Conservation (phyloP, 169 alveolate species). For the Amoebophrya sp. region DNA sequence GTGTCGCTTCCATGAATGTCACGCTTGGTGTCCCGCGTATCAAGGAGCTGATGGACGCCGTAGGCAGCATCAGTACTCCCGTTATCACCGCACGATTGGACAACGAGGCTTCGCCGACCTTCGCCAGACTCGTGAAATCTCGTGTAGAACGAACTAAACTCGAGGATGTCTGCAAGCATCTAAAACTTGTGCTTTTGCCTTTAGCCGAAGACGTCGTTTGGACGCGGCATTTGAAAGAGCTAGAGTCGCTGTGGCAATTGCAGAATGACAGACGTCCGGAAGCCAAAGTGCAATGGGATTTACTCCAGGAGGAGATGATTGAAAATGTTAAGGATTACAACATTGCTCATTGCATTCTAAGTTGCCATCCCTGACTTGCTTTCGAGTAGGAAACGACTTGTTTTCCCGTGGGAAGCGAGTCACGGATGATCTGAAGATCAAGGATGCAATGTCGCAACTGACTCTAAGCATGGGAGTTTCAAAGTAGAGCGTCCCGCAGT, state of each 20-base stretch:
- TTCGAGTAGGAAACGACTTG: too few species aligned
- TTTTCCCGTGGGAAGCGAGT: too few species aligned
- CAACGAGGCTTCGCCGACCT: constrained; percentile 56
- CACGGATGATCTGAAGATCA: too few species aligned
- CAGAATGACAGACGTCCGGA: neutral
- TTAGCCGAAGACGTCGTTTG: neutral
- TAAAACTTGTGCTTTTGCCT: constrained; percentile 79
- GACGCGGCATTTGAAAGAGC: neutral
- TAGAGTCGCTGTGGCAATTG: neutral
- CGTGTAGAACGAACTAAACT: constrained; percentile 64
- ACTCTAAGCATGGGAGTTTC: too few species aligned
- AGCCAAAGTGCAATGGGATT: too few species aligned
- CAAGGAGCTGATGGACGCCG: constrained; percentile 95
- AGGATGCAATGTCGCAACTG: too few species aligned
- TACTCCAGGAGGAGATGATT: too few species aligned
- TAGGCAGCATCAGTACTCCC: constrained; percentile 90
- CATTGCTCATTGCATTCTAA: too few species aligned
- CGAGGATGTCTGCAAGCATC: constrained; percentile 63
- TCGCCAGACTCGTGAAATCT: constrained; percentile 71
- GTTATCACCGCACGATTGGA: constrained; percentile 78
- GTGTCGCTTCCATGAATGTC: constrained; percentile 83
- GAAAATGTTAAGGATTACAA: too few species aligned
- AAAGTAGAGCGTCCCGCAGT: neutral
- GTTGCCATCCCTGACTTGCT: too few species aligned
- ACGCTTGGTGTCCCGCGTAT: constrained; percentile 98